These are phyloP conservation scores for Blastomyces parvus DNA, from an alignment of 2,329 filamentous ascomycete species.

Conservation along the genomic window DNA sequence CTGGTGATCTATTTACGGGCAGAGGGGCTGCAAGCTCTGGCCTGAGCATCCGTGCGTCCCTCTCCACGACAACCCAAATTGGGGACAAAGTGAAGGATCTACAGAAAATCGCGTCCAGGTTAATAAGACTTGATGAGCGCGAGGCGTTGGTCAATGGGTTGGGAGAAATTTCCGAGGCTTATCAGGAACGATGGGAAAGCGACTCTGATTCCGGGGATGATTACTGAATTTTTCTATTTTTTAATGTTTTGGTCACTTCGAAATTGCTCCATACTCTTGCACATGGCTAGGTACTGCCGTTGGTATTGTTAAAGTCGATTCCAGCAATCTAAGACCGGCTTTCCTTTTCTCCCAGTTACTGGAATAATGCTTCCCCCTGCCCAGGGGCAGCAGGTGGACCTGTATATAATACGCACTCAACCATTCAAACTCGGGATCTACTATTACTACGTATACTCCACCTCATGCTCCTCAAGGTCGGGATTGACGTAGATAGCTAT, in stretches of 20 bases:
- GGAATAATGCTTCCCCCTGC: background rate
- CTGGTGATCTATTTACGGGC: conserved; percentile 54
- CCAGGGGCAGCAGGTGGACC: background rate
- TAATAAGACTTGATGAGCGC: conserved; percentile 63
- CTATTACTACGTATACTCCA: background rate
- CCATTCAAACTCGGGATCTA: background rate
- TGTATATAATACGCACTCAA: background rate
- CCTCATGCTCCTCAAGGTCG: background rate
- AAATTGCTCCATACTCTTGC: background rate
- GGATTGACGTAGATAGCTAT: background rate
- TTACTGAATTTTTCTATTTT: conserved; percentile 15
- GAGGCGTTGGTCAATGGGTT: conserved; percentile 75
- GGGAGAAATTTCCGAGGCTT: conserved; percentile 74
- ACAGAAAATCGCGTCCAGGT: conserved; percentile 53
- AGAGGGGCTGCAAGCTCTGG: conserved; percentile 33
- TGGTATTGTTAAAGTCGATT: background rate
- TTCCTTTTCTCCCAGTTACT: background rate
- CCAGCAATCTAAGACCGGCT: background rate
- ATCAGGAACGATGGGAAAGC: conserved; percentile 78
- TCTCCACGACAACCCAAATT: conserved; percentile 69
- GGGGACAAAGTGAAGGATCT: conserved; percentile 57
- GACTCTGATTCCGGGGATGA: conserved; percentile 44
- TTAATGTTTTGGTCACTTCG: background rate
- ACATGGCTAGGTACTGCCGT: background rate
- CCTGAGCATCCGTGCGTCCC: conserved; percentile 42